phyloP scores from a whole-genome alignment of 83 land plant genomes.

The Thuja plicata region DNA sequence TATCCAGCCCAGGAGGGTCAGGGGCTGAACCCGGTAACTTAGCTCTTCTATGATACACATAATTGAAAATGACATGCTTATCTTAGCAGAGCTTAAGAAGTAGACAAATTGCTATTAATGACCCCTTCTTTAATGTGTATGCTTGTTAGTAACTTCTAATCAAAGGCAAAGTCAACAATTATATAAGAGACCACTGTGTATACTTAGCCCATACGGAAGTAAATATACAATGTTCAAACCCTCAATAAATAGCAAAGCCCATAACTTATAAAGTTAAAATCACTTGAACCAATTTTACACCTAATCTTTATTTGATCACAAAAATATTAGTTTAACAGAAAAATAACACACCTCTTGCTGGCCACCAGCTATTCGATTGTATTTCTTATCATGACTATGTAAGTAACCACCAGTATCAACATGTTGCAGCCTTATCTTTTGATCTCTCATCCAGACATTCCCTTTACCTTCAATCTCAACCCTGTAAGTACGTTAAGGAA shows the following conservation, averaged over 20 bases:
- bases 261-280: background rate
- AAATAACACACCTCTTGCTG: constrained; percentile 83
- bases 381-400: constrained; percentile 97
- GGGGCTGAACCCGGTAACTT: too few relatives aligned
- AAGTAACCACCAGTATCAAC: constrained; percentile 87
- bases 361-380: constrained; percentile 82
- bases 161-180: background rate
- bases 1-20: too few relatives aligned
- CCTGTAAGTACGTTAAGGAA: constrained; percentile 29
- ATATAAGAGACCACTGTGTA: background rate
- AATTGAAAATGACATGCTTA: background rate
- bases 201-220: background rate
- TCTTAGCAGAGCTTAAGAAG: background rate
- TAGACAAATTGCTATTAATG: background rate
- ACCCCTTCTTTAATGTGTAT: background rate
- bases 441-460: constrained; percentile 81
- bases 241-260: background rate
- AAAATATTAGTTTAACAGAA: constrained; percentile 9
- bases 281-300: background rate
- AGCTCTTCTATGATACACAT: background rate
- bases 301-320: background rate
- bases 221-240: background rate
- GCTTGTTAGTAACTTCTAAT: background rate
- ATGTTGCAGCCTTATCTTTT: constrained; percentile 81
- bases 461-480: constrained; percentile 90